Evolutionary conservation across 2,329 filamentous ascomycete species (phyloP).

Genomic region (Calonectria henricotiae): DNA sequence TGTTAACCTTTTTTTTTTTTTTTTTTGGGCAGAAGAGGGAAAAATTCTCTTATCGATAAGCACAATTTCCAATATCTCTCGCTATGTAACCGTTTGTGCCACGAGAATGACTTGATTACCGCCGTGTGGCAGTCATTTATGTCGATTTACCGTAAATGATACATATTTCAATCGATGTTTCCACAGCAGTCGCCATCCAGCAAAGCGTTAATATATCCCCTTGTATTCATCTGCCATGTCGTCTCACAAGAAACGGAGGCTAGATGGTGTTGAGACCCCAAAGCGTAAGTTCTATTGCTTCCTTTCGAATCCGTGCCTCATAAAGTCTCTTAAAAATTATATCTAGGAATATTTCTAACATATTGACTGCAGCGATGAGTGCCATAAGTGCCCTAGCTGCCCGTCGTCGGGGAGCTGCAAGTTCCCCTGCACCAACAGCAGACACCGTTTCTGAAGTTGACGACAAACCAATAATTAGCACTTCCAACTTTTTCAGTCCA

Average conservation of each 20-base stretch:
- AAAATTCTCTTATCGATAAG: slow-evolving; percentile 48
- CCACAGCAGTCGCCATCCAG: not conserved
- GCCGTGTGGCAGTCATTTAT: not conserved
- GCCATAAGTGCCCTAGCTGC: slow-evolving; percentile 61
- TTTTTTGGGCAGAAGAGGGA: slow-evolving; percentile 27
- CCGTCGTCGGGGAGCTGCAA: slow-evolving; percentile 52
- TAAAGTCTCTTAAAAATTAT: not conserved
- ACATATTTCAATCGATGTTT: not conserved
- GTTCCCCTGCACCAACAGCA: slow-evolving; percentile 33
- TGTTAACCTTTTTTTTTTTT: slow-evolving; percentile 36
- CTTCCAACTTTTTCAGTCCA: slow-evolving; percentile 54
- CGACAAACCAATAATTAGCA: slow-evolving; percentile 42
- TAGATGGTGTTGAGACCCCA: slow-evolving; percentile 53
- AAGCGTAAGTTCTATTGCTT: slow-evolving; percentile 52
- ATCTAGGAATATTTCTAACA: not conserved
- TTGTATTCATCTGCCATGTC: slow-evolving; percentile 47
- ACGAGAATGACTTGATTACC: slow-evolving; percentile 2
- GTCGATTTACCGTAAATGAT: slow-evolving; percentile 33
- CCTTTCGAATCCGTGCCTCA: not conserved
- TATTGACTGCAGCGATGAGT: slow-evolving; percentile 50
- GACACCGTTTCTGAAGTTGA: slow-evolving; percentile 43
- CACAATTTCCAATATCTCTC: not conserved
- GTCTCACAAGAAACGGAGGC: slow-evolving; percentile 57
- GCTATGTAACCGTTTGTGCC: not conserved
- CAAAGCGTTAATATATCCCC: not conserved